Percentiles rank a stretch among this genome's conserved stretches.
Conservation (phyloP, 2,329 filamentous ascomycete genomes). For the Sporothrix humicola region DNA sequence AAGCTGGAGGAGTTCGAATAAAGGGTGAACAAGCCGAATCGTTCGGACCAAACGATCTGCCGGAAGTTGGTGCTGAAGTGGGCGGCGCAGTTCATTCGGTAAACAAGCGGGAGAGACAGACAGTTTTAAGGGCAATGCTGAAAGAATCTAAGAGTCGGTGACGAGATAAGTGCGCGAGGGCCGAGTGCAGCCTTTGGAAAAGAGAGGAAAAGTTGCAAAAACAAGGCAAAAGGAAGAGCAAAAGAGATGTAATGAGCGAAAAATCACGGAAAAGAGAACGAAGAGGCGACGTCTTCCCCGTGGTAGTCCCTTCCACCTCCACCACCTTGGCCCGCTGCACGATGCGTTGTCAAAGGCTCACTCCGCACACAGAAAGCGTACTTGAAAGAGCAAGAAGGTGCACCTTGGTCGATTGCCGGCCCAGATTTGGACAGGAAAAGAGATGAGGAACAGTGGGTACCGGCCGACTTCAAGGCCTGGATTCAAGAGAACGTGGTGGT, state of each 20-base stretch:
- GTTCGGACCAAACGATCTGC: neutral
- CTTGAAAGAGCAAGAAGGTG: neutral
- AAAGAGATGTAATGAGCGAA: conserved; percentile 1
- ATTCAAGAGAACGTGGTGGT: neutral
- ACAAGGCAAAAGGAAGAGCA: no score
- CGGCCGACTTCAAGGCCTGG: conserved; percentile 1
- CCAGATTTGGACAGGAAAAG: neutral
- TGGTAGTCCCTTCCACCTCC: conserved; percentile 13
- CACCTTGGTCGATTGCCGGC: neutral
- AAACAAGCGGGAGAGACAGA: conserved; percentile 14
- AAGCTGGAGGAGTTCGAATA: neutral
- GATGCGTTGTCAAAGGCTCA: conserved; percentile 37
- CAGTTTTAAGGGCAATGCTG: neutral
- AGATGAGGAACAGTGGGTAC: neutral
- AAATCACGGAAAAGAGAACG: neutral
- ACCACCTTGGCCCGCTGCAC: conserved; percentile 36
- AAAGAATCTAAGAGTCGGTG: neutral
- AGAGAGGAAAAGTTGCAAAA: neutral
- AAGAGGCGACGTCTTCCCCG: conserved; percentile 9
- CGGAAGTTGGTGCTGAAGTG: neutral
- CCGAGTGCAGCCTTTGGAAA: neutral
- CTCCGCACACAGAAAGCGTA: neutral
- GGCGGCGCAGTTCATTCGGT: neutral
- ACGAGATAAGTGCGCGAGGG: neutral
- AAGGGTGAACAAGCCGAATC: neutral